Evolutionary conservation across 495 filamentous ascomycete genomes (phyloP).

Genomic region (Staphylotrichum tortipilum): DNA sequence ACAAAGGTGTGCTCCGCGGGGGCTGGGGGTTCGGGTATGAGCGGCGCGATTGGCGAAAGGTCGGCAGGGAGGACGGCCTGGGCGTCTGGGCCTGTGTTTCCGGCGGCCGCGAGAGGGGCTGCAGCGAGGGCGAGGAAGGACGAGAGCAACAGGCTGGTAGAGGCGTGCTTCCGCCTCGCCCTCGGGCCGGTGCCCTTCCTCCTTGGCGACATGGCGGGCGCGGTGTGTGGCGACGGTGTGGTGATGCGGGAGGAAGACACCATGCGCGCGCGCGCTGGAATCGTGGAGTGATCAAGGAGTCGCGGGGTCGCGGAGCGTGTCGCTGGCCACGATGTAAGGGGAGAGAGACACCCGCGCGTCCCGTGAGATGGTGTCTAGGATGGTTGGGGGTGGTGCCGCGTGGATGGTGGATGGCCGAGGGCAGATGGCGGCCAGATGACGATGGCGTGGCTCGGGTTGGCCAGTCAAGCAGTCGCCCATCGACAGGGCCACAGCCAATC

Average conservation of each 20-base stretch:
- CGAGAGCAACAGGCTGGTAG: slow-evolving; percentile 50
- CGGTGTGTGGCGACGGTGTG: neutral
- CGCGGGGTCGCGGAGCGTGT: too few relatives aligned
- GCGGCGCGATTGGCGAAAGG: slow-evolving; percentile 26
- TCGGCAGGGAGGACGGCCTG: slow-evolving; percentile 28
- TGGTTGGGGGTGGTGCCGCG: too few relatives aligned
- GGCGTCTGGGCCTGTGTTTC: slow-evolving; percentile 11
- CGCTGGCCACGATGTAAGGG: too few relatives aligned
- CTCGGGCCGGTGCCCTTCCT: slow-evolving; percentile 28
- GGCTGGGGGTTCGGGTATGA: slow-evolving; percentile 31
- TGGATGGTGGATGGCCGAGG: neutral
- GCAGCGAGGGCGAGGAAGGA: slow-evolving; percentile 53
- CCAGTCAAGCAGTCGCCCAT: neutral
- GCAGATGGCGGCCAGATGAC: slow-evolving; percentile 11
- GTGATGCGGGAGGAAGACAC: too few relatives aligned
- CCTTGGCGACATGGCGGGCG: slow-evolving; percentile 31
- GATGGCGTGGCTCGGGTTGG: slow-evolving; percentile 5
- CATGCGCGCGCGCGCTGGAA: too few relatives aligned
- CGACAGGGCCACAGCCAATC: slow-evolving; percentile 7
- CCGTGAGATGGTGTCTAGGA: too few relatives aligned
- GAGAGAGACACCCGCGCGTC: too few relatives aligned
- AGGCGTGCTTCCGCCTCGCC: slow-evolving; percentile 47
- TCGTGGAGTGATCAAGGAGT: neutral
- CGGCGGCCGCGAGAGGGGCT: slow-evolving; percentile 24
- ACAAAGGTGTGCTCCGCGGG: slow-evolving; percentile 45